Evolutionary conservation across 2,329 filamentous ascomycete genomes (phyloP), one percentile per base, ranked within the genome.

Genomic region (Fusarium foetens): DNA sequence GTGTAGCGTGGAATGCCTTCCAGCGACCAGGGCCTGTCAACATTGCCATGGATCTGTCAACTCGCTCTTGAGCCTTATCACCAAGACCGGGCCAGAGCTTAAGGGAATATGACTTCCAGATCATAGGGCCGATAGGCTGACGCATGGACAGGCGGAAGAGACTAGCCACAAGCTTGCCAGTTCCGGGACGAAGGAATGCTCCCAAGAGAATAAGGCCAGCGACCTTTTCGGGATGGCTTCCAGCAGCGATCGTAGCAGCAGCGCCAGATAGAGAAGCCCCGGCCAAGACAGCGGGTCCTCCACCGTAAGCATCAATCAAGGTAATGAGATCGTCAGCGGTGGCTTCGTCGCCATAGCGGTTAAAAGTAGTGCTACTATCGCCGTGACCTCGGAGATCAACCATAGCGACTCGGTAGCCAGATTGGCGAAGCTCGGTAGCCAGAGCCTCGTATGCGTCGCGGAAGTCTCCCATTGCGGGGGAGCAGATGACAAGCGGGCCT

Each of bases 351-450:
- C 70, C 70, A 13, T 72, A 72, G 0, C 60, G 38, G 2, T 52
- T 69, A 11, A 72, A 72, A 0, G 58, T 63, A 19, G 65, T 60
- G 1, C 55, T 58, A 17, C 70, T 72, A 5, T 72, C 69, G 8
- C 69, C 69, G 13, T 72, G 70, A 3, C 70, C 70, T 27, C 70
- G 41, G 3, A 72, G 70, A 35, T 72, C 70, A 13, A 72, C 69
- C 38, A 48, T 52, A 8, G 69, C 70, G 16, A 72, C 69, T 29
- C 39, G 54, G 19, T 63, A 72, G 14, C 70, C 69, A 2, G 57
- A 38, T 21, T 54, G 38, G 2, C 55, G 55, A 25, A 72, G 65
- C 5, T 65, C 53, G 0, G 11, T 51, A 8, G 70, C 70, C 1
- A 72, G 13, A 14, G 70, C 60, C 0, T 41, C 46, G 17, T 70